Evolutionary conservation across 257 asterid genomes (phyloP).

Genomic region (Solanum medicagineum): DNA sequence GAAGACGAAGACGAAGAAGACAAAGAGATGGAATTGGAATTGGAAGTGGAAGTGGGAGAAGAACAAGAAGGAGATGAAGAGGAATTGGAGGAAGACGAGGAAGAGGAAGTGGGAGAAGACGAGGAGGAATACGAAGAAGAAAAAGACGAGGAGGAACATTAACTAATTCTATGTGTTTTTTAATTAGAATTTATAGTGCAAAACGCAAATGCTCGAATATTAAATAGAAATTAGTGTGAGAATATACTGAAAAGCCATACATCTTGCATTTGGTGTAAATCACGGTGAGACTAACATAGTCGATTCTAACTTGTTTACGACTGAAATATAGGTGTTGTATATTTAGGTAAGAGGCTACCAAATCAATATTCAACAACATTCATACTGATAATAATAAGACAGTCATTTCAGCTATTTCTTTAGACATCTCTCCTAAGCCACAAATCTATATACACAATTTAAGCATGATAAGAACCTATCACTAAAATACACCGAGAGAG

Average conservation of each 20-base stretch:
- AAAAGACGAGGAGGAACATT: not conserved
- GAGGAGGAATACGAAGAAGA: no score
- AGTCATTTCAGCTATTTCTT: not conserved
- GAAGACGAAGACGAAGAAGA: not conserved
- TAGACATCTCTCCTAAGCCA: not conserved
- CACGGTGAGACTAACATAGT: not conserved
- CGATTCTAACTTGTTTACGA: not conserved
- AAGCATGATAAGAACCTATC: not conserved
- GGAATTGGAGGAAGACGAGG: no score
- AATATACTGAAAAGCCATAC: no score
- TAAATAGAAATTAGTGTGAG: no score
- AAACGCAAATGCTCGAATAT: not conserved
- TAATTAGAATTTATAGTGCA: not conserved
- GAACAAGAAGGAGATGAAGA: not conserved
- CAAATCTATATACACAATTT: not conserved
- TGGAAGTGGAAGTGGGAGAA: no score
- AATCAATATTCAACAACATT: not conserved
- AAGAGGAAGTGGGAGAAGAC: no score
- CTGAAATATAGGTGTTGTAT: not conserved
- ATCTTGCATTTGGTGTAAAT: not conserved
- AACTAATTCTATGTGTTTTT: not conserved
- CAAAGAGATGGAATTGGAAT: no score
- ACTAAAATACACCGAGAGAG: not conserved
- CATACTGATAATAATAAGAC: not conserved
- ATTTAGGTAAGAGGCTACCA: not conserved